Percentiles rank a stretch among this genome's conserved stretches.
These are phyloP conservation scores for Stellera chamaejasme DNA, from an alignment of 345 rosid species.

Conservation along the genomic window DNA sequence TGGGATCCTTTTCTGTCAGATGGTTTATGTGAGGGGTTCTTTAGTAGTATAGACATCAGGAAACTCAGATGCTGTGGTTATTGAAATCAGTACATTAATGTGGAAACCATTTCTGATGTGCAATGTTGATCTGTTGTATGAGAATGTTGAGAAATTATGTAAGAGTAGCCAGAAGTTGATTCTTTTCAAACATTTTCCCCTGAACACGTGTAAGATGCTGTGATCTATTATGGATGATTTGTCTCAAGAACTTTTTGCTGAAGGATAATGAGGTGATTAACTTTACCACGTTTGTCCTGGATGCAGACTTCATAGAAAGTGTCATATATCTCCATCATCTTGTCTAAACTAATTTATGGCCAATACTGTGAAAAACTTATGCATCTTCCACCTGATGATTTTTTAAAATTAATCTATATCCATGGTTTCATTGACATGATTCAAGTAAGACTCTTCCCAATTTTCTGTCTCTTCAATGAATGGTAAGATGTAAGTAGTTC, in stretches of 20 bases:
- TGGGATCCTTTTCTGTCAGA: constrained; percentile 23
- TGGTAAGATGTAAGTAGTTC: too few relatives aligned
- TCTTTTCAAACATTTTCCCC: constrained; percentile 1
- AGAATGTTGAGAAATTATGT: constrained; percentile 4
- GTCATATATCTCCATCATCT: too few relatives aligned
- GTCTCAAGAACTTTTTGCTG: neutral
- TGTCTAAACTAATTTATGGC: too few relatives aligned
- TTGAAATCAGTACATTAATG: neutral
- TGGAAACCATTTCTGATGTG: too few relatives aligned
- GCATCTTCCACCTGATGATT: too few relatives aligned
- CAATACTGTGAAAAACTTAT: too few relatives aligned
- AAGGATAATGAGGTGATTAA: neutral
- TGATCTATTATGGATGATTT: neutral
- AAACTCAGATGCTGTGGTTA: constrained; percentile 11
- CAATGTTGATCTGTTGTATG: neutral
- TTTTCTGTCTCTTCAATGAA: too few relatives aligned
- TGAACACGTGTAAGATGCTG: constrained; percentile 1
- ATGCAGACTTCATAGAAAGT: too few relatives aligned
- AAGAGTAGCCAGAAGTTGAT: neutral
- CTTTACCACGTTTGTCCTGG: too few relatives aligned
- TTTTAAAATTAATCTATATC: too few relatives aligned
- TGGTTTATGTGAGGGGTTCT: constrained; percentile 18
- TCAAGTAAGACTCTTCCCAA: too few relatives aligned
- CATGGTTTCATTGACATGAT: too few relatives aligned
- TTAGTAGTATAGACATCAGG: constrained; percentile 7